Evolutionary conservation across 1,139 yeast genomes (phyloP).

Genomic region (Pichia inconspicua): DNA sequence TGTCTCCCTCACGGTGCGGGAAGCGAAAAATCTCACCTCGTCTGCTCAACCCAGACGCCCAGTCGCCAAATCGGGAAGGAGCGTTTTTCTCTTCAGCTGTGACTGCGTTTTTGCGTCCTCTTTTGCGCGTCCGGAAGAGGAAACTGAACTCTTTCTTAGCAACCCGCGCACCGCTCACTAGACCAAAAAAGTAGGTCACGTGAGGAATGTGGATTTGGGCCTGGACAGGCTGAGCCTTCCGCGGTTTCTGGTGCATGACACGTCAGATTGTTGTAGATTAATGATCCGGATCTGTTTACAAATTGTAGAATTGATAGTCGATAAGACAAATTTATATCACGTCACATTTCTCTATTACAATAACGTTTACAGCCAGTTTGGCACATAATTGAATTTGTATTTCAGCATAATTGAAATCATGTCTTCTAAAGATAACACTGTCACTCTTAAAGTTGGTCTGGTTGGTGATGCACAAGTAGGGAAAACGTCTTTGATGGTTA

Average conservation of each 20-base stretch:
- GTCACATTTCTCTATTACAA: no score
- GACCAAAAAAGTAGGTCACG: no score
- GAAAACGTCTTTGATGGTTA: constrained; percentile 93
- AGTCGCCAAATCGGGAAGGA: background rate
- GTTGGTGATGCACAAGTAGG: constrained; percentile 99
- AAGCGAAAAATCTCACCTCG: background rate
- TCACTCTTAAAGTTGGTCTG: constrained; percentile 84
- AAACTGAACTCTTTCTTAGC: no score
- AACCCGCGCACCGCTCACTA: constrained; percentile 2
- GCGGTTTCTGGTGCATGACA: no score
- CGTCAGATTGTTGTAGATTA: no score
- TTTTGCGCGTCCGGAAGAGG: background rate
- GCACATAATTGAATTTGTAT: background rate
- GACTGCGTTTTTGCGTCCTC: background rate
- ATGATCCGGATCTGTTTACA: no score
- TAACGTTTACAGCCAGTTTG: no score
- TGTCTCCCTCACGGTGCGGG: background rate
- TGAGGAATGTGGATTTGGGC: no score
- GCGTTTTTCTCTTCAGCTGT: background rate
- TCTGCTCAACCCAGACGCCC: background rate
- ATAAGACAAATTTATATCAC: no score
- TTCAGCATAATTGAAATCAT: background rate
- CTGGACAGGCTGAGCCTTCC: background rate
- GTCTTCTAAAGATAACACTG: constrained; percentile 30
- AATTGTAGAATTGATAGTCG: no score